Conservation (phyloP, 345 rosid genomes). For the Erysimum cheiranthoides region DNA sequence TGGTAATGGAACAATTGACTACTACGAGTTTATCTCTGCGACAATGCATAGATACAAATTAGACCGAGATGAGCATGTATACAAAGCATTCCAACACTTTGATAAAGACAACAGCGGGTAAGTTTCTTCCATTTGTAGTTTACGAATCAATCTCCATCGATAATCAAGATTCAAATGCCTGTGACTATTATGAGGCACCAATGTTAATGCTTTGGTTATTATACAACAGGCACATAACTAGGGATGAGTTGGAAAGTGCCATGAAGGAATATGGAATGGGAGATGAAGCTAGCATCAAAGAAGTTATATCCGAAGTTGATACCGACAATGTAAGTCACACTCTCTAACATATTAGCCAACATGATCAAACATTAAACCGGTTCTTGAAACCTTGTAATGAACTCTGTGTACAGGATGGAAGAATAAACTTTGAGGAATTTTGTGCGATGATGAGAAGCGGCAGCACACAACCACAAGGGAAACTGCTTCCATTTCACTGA, state of each 20-base stretch:
- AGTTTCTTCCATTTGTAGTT: slow-evolving; percentile 31
- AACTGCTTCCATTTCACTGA: slow-evolving; percentile 49
- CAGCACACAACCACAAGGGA: slow-evolving; percentile 53
- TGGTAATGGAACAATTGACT: slow-evolving; percentile 89
- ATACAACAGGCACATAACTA: slow-evolving; percentile 66
- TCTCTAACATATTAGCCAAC: not conserved
- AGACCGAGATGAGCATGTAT: slow-evolving; percentile 76
- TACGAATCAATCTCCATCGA: not conserved
- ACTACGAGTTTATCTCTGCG: slow-evolving; percentile 82
- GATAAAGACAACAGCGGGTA: slow-evolving; percentile 86
- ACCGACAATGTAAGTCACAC: slow-evolving; percentile 73
- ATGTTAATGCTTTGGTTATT: not conserved
- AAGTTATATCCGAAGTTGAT: slow-evolving; percentile 86
- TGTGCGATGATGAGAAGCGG: slow-evolving; percentile 96
- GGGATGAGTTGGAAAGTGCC: slow-evolving; percentile 84
- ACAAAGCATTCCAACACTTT: slow-evolving; percentile 81
- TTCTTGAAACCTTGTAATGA: not conserved
- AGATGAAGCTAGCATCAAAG: slow-evolving; percentile 79
- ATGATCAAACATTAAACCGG: not conserved
- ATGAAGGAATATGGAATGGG: slow-evolving; percentile 92
- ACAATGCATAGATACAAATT: slow-evolving; percentile 81
- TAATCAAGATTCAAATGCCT: not conserved
- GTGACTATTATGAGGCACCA: not conserved
- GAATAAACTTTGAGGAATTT: slow-evolving; percentile 88
- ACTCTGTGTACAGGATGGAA: slow-evolving; percentile 69